phyloP scores from a whole-genome alignment of 176 grass and related monocot species.

The Phoenix dactylifera region DNA sequence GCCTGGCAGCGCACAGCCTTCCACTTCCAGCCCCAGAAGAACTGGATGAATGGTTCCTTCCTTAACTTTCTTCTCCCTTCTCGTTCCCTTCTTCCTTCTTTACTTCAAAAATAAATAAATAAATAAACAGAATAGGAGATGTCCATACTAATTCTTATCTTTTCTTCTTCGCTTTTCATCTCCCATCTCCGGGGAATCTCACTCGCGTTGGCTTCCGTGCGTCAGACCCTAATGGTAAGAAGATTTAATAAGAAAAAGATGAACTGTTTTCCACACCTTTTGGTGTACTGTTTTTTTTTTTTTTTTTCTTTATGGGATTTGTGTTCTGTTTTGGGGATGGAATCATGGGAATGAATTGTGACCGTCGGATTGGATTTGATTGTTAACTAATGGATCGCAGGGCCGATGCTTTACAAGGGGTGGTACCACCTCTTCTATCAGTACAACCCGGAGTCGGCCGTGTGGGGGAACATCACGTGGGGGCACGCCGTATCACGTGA shows the following conservation, averaged over 20 bases:
- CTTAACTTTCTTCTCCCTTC: constrained; percentile 12
- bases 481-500: constrained; percentile 81
- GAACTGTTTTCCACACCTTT: no score
- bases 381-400: constrained; percentile 9
- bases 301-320: no score
- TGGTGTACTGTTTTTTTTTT: no score
- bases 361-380: neutral
- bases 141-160: no score
- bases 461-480: constrained; percentile 94
- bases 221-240: no score
- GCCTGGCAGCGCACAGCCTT: constrained; percentile 76
- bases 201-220: no score
- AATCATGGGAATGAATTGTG: no score
- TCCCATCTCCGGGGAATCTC: no score
- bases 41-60: constrained; percentile 82
- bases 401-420: constrained; percentile 68
- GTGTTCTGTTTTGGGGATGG: no score
- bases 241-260: no score
- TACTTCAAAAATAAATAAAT: neutral
- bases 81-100: constrained; percentile 4
- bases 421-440: constrained; percentile 97
- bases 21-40: constrained; percentile 77
- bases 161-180: no score
- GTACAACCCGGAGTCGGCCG: constrained; percentile 67
- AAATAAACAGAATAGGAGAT: no score